Base-by-base conservation (phyloP, 495 filamentous ascomycete species). In the Lophiostoma macrostomum region DNA sequence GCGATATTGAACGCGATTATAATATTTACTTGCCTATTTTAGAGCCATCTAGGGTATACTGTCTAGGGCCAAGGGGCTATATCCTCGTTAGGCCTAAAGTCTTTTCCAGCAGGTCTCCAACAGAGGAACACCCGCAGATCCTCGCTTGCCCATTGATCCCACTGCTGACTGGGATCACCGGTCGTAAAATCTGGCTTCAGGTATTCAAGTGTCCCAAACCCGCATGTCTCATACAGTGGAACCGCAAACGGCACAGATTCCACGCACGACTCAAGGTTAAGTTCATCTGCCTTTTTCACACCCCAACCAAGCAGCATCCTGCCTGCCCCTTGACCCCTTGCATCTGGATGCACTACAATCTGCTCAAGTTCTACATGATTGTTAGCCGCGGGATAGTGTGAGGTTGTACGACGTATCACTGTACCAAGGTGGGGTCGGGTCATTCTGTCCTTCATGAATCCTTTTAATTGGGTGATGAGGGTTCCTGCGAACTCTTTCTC, bases 401-500 rank as follows among this genome's bases (percentile, higher is more conserved):
- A 44, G 13, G 7, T 28, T 13, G 22, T 13, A 10, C 13, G 22
- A 7, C 11, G 25, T 11, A 22, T 20, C 3, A 7, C 20, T 13
- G 5, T 44, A 44, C 41, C 41, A 27, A 27, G 6, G 30, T 44
- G 5, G 3, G 23, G 8, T 5, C 5, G 27, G 8, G 13, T 7
- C 3, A 44, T 29, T 14, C 41, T 44, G 10, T 28, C 25, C 13
- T 10, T 5, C 3, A 28, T 16, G 18, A 44, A 44, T 7, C 27
- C 41, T 3, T 8, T 7, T 5, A 44, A 16, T 18, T 25, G 23
- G 8, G 23, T 25, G 16, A 44, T 44, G 7, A 44, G 25, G 23
- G 13, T 44, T 19, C 30, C 41, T n/a, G 41, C 41, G 30, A 44
- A 44, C 2, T 10, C 25, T 14, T 44, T 44, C 14, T 44, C 41